These are phyloP conservation scores for Amphicarpaea edgeworthii DNA, from an alignment of 306 rosid genomes.

Conservation along the genomic window DNA sequence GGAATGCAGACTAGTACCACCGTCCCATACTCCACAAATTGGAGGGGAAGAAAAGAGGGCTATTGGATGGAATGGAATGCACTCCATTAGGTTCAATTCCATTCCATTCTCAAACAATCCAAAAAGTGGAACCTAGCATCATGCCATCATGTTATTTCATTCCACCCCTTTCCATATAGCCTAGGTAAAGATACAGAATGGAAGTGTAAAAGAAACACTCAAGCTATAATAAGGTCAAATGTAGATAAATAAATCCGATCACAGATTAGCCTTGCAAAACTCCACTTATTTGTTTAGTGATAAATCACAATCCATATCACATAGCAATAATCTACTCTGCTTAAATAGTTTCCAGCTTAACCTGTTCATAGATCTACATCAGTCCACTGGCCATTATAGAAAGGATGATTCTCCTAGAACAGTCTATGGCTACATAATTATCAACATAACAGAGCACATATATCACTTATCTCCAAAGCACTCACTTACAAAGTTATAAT, in stretches of 20 bases:
- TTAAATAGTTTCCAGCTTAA: constrained; percentile 24
- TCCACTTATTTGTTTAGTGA: constrained; percentile 30
- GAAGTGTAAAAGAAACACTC: constrained; percentile 19
- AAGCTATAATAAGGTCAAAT: constrained; percentile 21
- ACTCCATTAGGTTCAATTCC: background rate
- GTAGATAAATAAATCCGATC: background rate
- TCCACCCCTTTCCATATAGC: background rate
- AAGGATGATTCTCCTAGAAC: constrained; percentile 24
- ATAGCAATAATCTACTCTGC: too few species aligned
- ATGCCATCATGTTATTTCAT: background rate
- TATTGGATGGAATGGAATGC: constrained; percentile 13
- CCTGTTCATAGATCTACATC: constrained; percentile 24
- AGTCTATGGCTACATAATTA: constrained; percentile 22
- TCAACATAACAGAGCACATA: constrained; percentile 7
- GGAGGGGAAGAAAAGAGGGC: background rate
- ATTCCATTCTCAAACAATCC: background rate
- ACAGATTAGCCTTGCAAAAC: constrained; percentile 21
- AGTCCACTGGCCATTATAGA: constrained; percentile 17
- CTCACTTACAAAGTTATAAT: background rate
- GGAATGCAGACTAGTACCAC: background rate
- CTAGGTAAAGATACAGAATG: background rate
- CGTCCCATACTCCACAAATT: background rate
- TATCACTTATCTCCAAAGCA: background rate
- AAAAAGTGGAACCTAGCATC: background rate
- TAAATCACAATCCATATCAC: too few species aligned